Evolutionary conservation across 2,329 filamentous ascomycete genomes (phyloP).

Genomic region (Exophiala bonariae): DNA sequence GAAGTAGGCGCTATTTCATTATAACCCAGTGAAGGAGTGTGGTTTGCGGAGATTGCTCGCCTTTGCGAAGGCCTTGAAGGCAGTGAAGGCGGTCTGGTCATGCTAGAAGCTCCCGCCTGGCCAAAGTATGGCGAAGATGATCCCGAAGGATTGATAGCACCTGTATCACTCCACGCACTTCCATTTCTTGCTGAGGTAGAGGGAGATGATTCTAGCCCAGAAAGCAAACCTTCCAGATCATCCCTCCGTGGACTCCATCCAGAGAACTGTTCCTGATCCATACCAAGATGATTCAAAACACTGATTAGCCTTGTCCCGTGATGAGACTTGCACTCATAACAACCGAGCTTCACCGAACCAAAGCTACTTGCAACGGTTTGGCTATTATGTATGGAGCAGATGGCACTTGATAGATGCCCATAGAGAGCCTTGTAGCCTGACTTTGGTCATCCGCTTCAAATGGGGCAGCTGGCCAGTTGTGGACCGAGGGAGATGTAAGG

Average conservation of each 20-base stretch:
- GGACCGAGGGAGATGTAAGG: no score
- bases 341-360: no score
- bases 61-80: slow-evolving; percentile 21
- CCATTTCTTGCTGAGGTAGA: slow-evolving; percentile 4
- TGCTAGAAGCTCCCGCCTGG: slow-evolving; percentile 12
- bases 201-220: slow-evolving; percentile 6
- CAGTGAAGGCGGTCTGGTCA: slow-evolving; percentile 16
- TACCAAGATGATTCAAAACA: not conserved
- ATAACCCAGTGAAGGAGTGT: slow-evolving; percentile 12
- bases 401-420: no score
- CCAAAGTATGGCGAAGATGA: slow-evolving; percentile 13
- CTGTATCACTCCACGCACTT: slow-evolving; percentile 14
- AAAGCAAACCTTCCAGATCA: slow-evolving; percentile 17
- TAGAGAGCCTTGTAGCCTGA: no score
- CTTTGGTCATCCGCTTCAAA: no score
- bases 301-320: not conserved
- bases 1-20: slow-evolving; percentile 18
- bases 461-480: no score
- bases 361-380: no score
- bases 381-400: no score
- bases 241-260: slow-evolving; percentile 16
- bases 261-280: slow-evolving; percentile 19
- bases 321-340: not conserved
- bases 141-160: slow-evolving; percentile 2
- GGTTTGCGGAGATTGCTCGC: slow-evolving; percentile 20